These are phyloP conservation scores for Dillenia turbinata DNA, from an alignment of 164 flowering plant species.

Conservation along the genomic window DNA sequence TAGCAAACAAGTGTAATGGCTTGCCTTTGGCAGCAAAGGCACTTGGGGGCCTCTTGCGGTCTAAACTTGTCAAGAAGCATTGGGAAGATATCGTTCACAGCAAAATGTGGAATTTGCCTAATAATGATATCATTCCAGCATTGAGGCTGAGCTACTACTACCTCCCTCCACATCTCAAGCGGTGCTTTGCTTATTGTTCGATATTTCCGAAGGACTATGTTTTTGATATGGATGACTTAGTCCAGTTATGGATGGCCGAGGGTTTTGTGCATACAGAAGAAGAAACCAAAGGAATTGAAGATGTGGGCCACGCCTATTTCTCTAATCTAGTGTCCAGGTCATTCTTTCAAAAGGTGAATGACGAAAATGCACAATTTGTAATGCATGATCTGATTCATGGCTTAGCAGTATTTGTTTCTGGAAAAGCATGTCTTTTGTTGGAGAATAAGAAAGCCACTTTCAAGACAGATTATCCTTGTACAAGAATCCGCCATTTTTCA, in stretches of 20 bases:
- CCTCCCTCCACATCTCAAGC: too few species aligned
- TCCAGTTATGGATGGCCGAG: slow-evolving; percentile 8
- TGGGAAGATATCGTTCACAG: slow-evolving; percentile 15
- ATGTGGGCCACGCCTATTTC: slow-evolving; percentile 9
- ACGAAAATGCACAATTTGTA: neutral
- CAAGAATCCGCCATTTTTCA: slow-evolving; percentile 8
- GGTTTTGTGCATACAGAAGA: slow-evolving; percentile 4
- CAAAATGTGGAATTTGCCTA: slow-evolving; percentile 14
- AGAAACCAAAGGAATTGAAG: neutral
- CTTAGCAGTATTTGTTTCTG: slow-evolving; percentile 18
- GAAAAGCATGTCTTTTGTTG: slow-evolving; percentile 6
- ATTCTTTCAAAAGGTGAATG: slow-evolving; percentile 8
- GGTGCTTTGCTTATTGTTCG: neutral
- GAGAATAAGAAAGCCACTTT: slow-evolving; percentile 2
- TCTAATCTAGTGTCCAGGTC: slow-evolving; percentile 14
- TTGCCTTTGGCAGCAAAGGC: slow-evolving; percentile 21
- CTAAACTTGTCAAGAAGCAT: slow-evolving; percentile 1
- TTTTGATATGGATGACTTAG: slow-evolving; percentile 5
- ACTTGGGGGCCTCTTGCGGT: slow-evolving; percentile 13
- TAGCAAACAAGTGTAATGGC: slow-evolving; percentile 14
- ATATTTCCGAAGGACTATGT: slow-evolving; percentile 6
- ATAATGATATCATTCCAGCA: slow-evolving; percentile 1
- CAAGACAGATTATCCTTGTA: neutral
- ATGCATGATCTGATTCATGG: slow-evolving; percentile 26
- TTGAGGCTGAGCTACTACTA: neutral